Percentiles rank a stretch among this genome's conserved stretches.
Evolutionary conservation across 2,329 filamentous ascomycete genomes (phyloP).

Genomic region (Phaeosphaeriaceae sp.): DNA sequence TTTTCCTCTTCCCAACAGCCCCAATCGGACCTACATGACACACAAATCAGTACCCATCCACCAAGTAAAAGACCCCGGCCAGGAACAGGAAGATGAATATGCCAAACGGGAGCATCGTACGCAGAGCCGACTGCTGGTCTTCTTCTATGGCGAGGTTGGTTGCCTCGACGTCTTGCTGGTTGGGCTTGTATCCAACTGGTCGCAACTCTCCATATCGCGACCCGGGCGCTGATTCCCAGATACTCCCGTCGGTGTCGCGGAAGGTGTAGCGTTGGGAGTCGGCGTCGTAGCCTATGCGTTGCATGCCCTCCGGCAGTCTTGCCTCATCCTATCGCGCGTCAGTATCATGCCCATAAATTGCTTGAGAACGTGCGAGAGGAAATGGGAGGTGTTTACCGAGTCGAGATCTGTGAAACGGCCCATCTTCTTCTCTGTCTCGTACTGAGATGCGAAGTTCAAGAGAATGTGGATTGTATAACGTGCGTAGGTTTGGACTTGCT

Average conservation of each 20-base stretch:
- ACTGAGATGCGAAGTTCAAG: too few relatives aligned
- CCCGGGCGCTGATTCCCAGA: constrained; percentile 62
- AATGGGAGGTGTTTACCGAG: constrained; percentile 4
- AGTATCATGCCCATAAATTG: not conserved
- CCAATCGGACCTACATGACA: too few relatives aligned
- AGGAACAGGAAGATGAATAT: constrained; percentile 62
- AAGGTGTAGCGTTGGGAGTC: constrained; percentile 64
- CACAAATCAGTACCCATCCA: constrained; percentile 11
- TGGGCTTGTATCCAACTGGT: constrained; percentile 6
- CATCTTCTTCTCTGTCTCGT: not conserved
- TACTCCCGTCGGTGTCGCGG: constrained; percentile 57
- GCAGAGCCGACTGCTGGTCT: constrained; percentile 54
- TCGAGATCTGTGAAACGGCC: constrained; percentile 8
- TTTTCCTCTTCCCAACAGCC: too few relatives aligned
- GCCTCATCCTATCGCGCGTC: constrained; percentile 52
- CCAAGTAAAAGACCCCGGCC: constrained; percentile 51
- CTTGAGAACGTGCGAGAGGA: too few relatives aligned
- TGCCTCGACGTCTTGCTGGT: constrained; percentile 23
- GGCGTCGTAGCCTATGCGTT: constrained; percentile 64
- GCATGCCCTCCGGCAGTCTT: constrained; percentile 64
- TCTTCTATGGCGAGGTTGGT: constrained; percentile 28
- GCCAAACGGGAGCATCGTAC: constrained; percentile 66
- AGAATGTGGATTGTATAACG: too few relatives aligned
- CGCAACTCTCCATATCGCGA: constrained; percentile 58
- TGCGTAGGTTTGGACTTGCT: too few relatives aligned